Percentiles rank a stretch among this genome's conserved stretches.
phyloP scores from a whole-genome alignment of 2,329 filamentous ascomycete genomes.

The Calonectria montana region DNA sequence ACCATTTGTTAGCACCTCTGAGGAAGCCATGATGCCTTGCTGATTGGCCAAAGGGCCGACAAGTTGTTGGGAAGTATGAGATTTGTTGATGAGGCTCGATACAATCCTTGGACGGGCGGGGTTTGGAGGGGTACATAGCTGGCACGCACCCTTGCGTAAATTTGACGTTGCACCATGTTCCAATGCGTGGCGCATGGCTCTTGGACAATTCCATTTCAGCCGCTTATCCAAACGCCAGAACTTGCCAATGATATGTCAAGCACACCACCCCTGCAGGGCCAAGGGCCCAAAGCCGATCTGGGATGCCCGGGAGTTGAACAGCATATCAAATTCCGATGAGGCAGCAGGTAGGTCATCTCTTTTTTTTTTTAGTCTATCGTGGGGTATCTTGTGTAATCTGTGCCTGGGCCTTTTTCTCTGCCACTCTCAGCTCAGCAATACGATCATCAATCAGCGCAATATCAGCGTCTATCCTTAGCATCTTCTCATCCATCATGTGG shows the following conservation, averaged over 20 bases:
- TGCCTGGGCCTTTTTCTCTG: slow-evolving; percentile 26
- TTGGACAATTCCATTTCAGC: slow-evolving; percentile 13
- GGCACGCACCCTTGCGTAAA: not conserved
- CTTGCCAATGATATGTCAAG: slow-evolving; percentile 8
- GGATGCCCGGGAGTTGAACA: not conserved
- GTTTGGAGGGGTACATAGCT: slow-evolving; percentile 11
- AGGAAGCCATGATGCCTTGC: not conserved
- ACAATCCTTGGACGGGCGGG: slow-evolving; percentile 17
- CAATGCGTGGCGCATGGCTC: slow-evolving; percentile 17
- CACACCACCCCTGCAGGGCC: not conserved
- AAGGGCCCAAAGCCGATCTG: not conserved
- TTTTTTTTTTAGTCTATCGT: slow-evolving; percentile 18
- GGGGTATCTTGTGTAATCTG: slow-evolving; percentile 20
- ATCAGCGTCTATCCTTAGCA: slow-evolving; percentile 78
- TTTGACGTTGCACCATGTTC: slow-evolving; percentile 6
- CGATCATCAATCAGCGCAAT: slow-evolving; percentile 83
- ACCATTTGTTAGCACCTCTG: slow-evolving; percentile 3
- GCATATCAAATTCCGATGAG: not conserved
- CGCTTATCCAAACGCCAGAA: not conserved
- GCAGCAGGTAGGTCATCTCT: not conserved
- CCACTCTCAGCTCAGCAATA: slow-evolving; percentile 59
- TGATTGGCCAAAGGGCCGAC: slow-evolving; percentile 6
- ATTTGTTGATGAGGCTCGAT: slow-evolving; percentile 26
- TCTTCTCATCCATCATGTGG: slow-evolving; percentile 75
- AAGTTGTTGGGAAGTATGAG: slow-evolving; percentile 25